Conservation (phyloP, 2,329 filamentous ascomycete species). For the Chaetomium olivaceum region DNA sequence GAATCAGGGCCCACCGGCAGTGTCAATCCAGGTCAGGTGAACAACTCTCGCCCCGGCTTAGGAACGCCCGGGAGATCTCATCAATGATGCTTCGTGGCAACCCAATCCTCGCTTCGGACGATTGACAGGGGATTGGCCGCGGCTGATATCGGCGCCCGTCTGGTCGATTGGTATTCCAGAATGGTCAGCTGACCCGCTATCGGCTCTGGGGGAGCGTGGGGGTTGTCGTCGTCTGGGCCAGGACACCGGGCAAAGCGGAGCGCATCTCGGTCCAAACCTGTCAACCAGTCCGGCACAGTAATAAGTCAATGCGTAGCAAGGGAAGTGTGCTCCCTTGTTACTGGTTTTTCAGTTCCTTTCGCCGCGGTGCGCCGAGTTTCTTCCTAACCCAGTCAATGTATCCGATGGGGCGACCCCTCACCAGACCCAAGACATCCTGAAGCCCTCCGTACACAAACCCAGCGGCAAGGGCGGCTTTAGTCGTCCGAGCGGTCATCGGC, state of each 20-base stretch:
- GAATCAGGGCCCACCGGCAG: background rate
- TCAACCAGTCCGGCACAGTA: background rate
- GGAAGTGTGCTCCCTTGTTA: background rate
- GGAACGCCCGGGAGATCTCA: constrained; percentile 4
- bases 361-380: constrained; percentile 19
- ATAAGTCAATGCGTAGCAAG: background rate
- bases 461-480: constrained; percentile 75
- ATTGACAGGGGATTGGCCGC: constrained; percentile 7
- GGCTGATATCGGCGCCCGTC: constrained; percentile 29
- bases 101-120: constrained; percentile 6
- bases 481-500: constrained; percentile 73
- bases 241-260: background rate
- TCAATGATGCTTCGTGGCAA: background rate
- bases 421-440: constrained; percentile 72
- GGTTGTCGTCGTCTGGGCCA: background rate
- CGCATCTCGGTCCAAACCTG: background rate
- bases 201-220: background rate
- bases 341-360: background rate
- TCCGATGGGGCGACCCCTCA: constrained; percentile 69
- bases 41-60: constrained; percentile 7
- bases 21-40: background rate
- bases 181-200: constrained; percentile 17
- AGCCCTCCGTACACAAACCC: constrained; percentile 77
- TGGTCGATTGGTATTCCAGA: background rate
- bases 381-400: constrained; percentile 67